Base-by-base conservation (phyloP, 495 filamentous ascomycete genomes). In the Podospora pseudocomata region DNA sequence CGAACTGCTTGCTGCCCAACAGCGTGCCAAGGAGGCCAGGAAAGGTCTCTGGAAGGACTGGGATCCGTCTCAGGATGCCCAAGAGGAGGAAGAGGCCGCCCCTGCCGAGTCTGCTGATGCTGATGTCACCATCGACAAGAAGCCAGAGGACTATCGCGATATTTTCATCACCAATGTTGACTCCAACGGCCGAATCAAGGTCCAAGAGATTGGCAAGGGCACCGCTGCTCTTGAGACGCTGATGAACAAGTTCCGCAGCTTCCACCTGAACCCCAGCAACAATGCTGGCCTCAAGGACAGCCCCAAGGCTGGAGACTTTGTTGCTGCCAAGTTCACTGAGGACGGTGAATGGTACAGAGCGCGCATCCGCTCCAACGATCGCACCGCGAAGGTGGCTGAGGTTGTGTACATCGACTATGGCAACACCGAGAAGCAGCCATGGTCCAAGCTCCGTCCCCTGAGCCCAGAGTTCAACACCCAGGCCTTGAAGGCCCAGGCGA, bases 391-490 rank as follows among this genome's bases (percentile, higher is more conserved):
- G 82, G 87, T 90, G 69, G 90, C 93, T 13, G 94, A 98, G 79
- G 88, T 99, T 5, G 77, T 94, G 16, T 99, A 97, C 81, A 87
- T 98, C 70, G 96, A 99, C 80, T 99, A 94, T 78, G 96, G 96
- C 68, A 98, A 99, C 84, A 89, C 87, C 23, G 96, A 98, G 81
- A 86, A 87, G 73, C 81, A 94, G 49, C 88, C 93, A 3, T 98
- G 93, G 92, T 87, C 87, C 11, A 82, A 83, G 59, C 88, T 99
- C 27, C 90, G 95, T 26, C 86, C 94, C 30, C 84, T 98, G 32
- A 84, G 85, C 61, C 88, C 91, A 73, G 78, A 89, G 5, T 98
- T 97, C 84, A 85, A 84, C 15, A 78, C 85, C 18, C 87, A 91
- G 77, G 92, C 89, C 78, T 88, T 99, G 39, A 91, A 89, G 72